Evolutionary conservation across 2,329 filamentous ascomycete genomes (phyloP), one percentile per base, ranked within the genome.

Genomic region (Myriosclerotinia duriaeana): DNA sequence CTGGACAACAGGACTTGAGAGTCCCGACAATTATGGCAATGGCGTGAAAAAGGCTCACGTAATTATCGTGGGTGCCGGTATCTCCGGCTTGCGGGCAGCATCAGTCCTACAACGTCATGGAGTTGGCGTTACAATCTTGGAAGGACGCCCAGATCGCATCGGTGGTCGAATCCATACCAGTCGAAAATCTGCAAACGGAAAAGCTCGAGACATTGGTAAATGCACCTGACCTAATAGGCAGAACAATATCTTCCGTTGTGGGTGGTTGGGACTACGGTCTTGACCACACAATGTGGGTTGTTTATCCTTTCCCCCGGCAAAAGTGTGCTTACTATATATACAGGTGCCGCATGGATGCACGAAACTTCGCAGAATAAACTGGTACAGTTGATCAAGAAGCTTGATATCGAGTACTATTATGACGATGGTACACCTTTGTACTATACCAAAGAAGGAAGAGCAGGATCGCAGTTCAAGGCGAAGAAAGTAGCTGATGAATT

Each of bases 41-140:
- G 64, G 55, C 64, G 64, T 42, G 73, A 69, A 74, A 75, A 69
- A 77, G 74, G 67, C 76, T 76, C 71, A 78, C 75, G 77, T 86
- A 30, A 79, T 83, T 61, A 77, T 87, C 53, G 78, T 87, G 11
- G 85, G 84, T 34, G 84, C 83, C 34, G 85, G 85, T 5, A 80
- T 86, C 52, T 82, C 84, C n/a, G 85, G 84, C 0, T 75, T 87
- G 54, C 78, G 83, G 68, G 84, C 82, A 67, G 84, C 84, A 36
- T 83, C 85, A 61, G 75, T 86, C 1, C 74, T 87, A n/a, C 74
- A 85, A 3, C 78, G 81, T 53, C 79, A 82, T 70, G 84, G 83
- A 30, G 79, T 81, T 68, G 78, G 80, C 55, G 84, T 87, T 12
- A 84, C 83, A 0, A 81, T 87, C 46, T 77, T 86, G 36, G 85